Base-by-base conservation (phyloP, 495 filamentous ascomycete species). In the Penicillium atrosanguineum region DNA sequence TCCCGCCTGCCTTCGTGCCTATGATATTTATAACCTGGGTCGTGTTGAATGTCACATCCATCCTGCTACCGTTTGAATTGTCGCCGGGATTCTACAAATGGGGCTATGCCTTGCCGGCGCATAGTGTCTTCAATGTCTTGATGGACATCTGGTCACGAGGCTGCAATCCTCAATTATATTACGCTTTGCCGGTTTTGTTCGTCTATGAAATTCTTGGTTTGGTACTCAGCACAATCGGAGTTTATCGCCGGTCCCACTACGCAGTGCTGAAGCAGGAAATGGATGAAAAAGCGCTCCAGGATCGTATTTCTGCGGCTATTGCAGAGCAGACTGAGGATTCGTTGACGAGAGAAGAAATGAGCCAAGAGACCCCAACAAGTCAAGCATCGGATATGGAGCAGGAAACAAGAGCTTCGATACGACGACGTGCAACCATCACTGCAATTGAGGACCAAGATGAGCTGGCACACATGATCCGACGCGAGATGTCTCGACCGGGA, bases 11-110 rank as follows among this genome's bases (percentile, higher is more conserved):
- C 0, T 77, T 60, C 49, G 59, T 81, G 0, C 75, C 80, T 7
- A 73, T 80, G 70, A 61, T 65, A 0, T 53, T 82, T 14, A 69
- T 83, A 12, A 56, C 69, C 1, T 82, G 79, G 79, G 57, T 81
- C 15, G 57, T 81, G 6, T 18, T 68, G 16, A 82, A 81, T 48
- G 65, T 81, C 19, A 67, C 73, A 0, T 74, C 70, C 0, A 72
- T 76, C 29, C 56, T 81, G 1, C 48, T 77, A 0, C 79, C 79
- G 1, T 79, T 81, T 36, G 73, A 73, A 43, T 56, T 81, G 1
- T 65, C 68, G 0, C 67, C 78, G 0, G 69, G 45, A 0, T 83
- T 82, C 28, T 83, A 76, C 52, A 56, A 60, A n/a, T 70, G 75
- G 58, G 74, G 64, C 0, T 81, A 76, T 46, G 71, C 63, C 0